These are phyloP conservation scores for Drechslerella dactyloides DNA, from an alignment of 2,329 filamentous ascomycete genomes.

Conservation along the genomic window DNA sequence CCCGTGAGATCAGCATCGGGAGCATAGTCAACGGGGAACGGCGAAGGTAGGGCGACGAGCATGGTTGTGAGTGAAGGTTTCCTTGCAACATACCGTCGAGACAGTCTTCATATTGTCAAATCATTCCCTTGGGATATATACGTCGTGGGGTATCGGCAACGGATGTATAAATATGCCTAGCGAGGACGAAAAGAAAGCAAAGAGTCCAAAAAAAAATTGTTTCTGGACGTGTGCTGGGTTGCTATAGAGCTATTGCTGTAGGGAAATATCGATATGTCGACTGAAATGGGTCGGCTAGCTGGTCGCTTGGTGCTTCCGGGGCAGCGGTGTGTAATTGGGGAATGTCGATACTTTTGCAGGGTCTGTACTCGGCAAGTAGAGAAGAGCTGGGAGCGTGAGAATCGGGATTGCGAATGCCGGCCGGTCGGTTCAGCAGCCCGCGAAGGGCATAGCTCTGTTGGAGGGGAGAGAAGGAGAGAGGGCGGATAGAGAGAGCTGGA, in stretches of 20 bases:
- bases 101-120: constrained; percentile 55
- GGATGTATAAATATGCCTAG: constrained; percentile 37
- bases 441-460: constrained; percentile 43
- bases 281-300: constrained; percentile 43
- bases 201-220: constrained; percentile 15
- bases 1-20: constrained; percentile 45
- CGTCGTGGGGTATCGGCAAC: constrained; percentile 27
- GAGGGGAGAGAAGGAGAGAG: constrained; percentile 2
- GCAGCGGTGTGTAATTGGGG: constrained; percentile 33
- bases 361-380: constrained; percentile 41
- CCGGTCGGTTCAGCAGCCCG: constrained; percentile 39
- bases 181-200: constrained; percentile 18
- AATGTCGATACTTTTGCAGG: constrained; percentile 41
- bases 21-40: constrained; percentile 23
- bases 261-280: constrained; percentile 21
- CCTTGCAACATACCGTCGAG: constrained; percentile 52
- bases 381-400: constrained; percentile 22
- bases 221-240: not conserved
- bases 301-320: constrained; percentile 35
- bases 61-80: constrained; percentile 18
- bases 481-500: not conserved
- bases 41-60: constrained; percentile 42
- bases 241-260: not conserved
- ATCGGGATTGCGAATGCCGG: constrained; percentile 26
- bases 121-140: constrained; percentile 49